These are phyloP conservation scores for Ostreobium quekettii DNA, from an alignment of 139 green algal genomes.

Conservation along the genomic window DNA sequence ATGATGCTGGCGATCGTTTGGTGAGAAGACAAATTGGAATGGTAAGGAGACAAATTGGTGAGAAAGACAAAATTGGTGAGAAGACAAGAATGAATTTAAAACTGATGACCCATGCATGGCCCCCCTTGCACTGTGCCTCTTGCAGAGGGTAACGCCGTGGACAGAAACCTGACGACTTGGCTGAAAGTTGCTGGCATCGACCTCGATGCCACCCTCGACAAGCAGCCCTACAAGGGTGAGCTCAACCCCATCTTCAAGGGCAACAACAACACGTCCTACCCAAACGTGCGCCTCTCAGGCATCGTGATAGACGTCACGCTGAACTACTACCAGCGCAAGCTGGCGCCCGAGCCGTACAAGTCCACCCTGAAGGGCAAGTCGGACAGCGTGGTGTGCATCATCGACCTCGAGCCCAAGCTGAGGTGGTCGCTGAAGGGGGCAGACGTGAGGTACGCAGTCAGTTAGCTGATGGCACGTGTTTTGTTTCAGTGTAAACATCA, in stretches of 20 bases:
- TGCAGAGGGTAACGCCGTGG: not conserved
- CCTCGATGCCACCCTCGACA: not conserved
- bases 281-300: slow-evolving; percentile 8
- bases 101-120: too few species aligned
- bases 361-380: not conserved
- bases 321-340: slow-evolving; percentile 2
- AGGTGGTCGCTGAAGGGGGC: not conserved
- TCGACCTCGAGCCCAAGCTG: slow-evolving; percentile 3
- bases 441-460: too few species aligned
- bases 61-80: too few species aligned
- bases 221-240: too few species aligned
- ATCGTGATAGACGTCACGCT: slow-evolving; percentile 2
- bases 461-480: too few species aligned
- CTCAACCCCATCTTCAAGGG: not conserved
- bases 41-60: too few species aligned
- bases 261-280: not conserved
- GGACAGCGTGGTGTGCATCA: not conserved
- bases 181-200: slow-evolving; percentile 8
- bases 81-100: too few species aligned
- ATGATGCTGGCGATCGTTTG: too few species aligned
- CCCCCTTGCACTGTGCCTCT: too few species aligned
- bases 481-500: too few species aligned
- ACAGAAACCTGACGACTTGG: not conserved
- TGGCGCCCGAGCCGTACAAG: slow-evolving; percentile 6
- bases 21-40: too few species aligned